Evolutionary conservation across 306 rosid species (phyloP), one percentile per base, ranked within the genome.

Genomic region (Comarum palustre): DNA sequence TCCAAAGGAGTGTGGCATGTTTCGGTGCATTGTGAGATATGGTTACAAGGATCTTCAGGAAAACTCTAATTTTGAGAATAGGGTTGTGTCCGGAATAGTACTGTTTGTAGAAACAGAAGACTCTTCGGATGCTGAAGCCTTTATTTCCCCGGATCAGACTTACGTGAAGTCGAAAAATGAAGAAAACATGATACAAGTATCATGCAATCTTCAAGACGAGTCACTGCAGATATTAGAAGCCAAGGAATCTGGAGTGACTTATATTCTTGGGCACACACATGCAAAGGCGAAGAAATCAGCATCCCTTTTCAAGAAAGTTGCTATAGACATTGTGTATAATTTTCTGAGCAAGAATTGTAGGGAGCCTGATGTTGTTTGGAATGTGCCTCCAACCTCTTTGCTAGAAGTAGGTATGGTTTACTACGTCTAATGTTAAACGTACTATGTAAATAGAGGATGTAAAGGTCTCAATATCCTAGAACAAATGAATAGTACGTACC

Each of bases 351-450:
- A 85, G 75, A 92, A 92, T 66, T 86, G 90, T 58, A 90, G 87
- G 67, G 87, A 81, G 31, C 88, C 84, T 78, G 90, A 86, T 75
- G 84, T 75, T 81, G 72, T 86, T 39, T 61, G 88, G 83, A 87
- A 88, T 15, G 88, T 90, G 48, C 86, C 89, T 74, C 90, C 83
- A 45, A 81, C 92, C 65, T 88, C 92, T 67, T 79, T 86, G 85
- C 71, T 92, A 15, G 96, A 92, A 78, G 94, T 90, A 59, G 97
- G 97, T 59, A 92, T 92, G 96, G 73, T 86, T 36, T 92, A 90
- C 77, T 77, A 86, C 74, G 94, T 92, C 60, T 92, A 77, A 83
- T 57, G 72, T 70, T 38, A 24, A 2, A 63, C 38, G 43, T 34
- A 60, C 39, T 60, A 15, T 22, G 51, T 36, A 50, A 6, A 36